Evolutionary conservation across 2,329 filamentous ascomycete species (phyloP).

Genomic region (Penicillium sp.): DNA sequence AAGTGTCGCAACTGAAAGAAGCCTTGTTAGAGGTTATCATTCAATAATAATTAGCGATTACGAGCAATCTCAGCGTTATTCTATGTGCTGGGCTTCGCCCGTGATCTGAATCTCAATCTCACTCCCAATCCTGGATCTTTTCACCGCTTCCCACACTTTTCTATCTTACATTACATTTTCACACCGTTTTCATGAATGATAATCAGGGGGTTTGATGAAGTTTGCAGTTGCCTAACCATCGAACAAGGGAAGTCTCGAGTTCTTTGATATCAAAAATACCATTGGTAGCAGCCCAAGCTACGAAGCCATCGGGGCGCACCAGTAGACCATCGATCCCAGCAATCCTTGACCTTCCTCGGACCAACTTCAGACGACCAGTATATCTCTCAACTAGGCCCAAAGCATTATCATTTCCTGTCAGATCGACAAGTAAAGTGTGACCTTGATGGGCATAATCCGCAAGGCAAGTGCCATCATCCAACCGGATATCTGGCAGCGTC

Average conservation of each 20-base stretch:
- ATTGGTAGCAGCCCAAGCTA: slow-evolving; percentile 29
- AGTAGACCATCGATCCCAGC: slow-evolving; percentile 28
- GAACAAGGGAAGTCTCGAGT: not conserved
- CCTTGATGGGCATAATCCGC: slow-evolving; percentile 31
- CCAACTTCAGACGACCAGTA: not conserved
- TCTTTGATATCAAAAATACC: not conserved
- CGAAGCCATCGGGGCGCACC: slow-evolving; percentile 34
- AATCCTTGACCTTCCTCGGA: slow-evolving; percentile 3
- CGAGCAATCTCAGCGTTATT: no score
- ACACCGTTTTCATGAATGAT: not conserved
- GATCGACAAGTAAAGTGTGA: slow-evolving; percentile 21
- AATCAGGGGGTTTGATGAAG: not conserved
- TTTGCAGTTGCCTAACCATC: not conserved
- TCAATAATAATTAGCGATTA: no score
- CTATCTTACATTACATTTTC: no score
- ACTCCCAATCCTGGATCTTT: no score
- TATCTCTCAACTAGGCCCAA: not conserved
- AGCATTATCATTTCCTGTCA: not conserved
- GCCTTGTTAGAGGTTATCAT: no score
- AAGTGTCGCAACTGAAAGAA: no score
- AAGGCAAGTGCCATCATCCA: slow-evolving; percentile 25
- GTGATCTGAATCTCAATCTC: no score
- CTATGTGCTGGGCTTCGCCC: no score
- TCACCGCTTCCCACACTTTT: no score
- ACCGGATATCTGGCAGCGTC: slow-evolving; percentile 39